Evolutionary conservation across 257 asterid genomes (phyloP), one percentile per base, ranked within the genome.

Genomic region (Capsicum rhomboideum): DNA sequence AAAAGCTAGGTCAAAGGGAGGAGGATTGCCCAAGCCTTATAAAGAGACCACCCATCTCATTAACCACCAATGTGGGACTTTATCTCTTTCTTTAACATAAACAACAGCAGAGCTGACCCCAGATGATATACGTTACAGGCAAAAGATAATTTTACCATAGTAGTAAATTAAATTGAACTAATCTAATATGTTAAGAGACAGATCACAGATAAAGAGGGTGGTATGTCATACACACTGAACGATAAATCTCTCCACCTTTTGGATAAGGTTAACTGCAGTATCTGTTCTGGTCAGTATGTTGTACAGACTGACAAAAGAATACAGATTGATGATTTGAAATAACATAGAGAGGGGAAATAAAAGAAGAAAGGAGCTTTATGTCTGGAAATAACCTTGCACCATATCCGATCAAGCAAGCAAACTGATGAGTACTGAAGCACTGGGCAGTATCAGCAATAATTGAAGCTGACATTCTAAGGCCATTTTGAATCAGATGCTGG

Each of bases 351-450:
- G 28, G 52, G 28, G 71, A 49, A 74, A 11, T 79, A 68, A 86
- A 83, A 14, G 16, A 4, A 18, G 46, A 55, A 37, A 50, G 82
- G 28, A 16, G 26, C 50, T 50, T 17, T 77, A 50, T 50, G 21
- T 50, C 82, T 50, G 44, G 78, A 84, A 87, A 71, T 90, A 68
- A 96, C 99, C 99, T 97, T 85, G 99, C 99, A 63, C 99, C 99
- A 91, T 93, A 97, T 90, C 99, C 99, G 49, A 97, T 95, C 91
- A 97, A 91, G 88, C 98, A 97, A 85, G 99, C 99, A 89, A 97
- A 97, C 78, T 97, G 99, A 90, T 97, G 99, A 84, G 99, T 97
- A 80, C 99, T 97, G 91, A 97, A 97, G 97, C 98, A 97, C 91
- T 97, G 98, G 86, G 99, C 99, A 12, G 99, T 97, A 88, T 97